phyloP scores from a whole-genome alignment of 2,329 filamentous ascomycete species.

The Didymella exigua region DNA sequence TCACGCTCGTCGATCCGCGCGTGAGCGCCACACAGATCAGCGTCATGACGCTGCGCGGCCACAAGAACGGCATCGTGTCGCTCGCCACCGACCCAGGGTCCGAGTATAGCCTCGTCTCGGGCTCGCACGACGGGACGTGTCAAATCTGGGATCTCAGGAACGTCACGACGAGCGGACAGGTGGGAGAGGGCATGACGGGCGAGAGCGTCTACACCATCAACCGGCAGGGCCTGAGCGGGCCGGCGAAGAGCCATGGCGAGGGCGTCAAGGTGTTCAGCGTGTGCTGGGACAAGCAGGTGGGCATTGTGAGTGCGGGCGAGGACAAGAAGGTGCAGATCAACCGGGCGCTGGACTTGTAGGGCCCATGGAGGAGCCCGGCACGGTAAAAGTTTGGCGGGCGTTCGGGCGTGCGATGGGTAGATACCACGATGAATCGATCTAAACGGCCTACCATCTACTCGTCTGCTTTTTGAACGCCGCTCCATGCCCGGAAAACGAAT shows the following conservation, averaged over 20 bases:
- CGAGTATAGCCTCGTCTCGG: slow-evolving; percentile 83
- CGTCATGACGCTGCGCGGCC: slow-evolving; percentile 89
- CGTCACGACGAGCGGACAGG: slow-evolving; percentile 63
- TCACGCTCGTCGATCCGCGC: slow-evolving; percentile 91
- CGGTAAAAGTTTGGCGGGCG: slow-evolving; percentile 20
- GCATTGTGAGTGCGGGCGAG: slow-evolving; percentile 89
- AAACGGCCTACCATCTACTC: not conserved
- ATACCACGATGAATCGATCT: slow-evolving; percentile 21
- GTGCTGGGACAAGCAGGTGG: slow-evolving; percentile 81
- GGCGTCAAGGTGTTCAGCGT: slow-evolving; percentile 91
- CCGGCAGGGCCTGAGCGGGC: slow-evolving; percentile 68
- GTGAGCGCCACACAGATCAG: slow-evolving; percentile 75
- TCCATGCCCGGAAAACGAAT: slow-evolving; percentile 13
- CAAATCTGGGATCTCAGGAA: slow-evolving; percentile 91
- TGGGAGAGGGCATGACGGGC: slow-evolving; percentile 59
- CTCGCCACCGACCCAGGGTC: slow-evolving; percentile 67
- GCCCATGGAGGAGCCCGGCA: not conserved
- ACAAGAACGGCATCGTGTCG: slow-evolving; percentile 74
- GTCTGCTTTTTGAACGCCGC: not conserved
- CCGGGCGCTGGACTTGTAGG: slow-evolving; percentile 29
- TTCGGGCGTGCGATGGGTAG: slow-evolving; percentile 20
- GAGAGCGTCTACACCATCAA: slow-evolving; percentile 79
- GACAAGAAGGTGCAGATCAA: slow-evolving; percentile 96
- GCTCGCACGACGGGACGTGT: slow-evolving; percentile 90
- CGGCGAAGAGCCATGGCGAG: slow-evolving; percentile 69